Conservation (phyloP, 129 eudicot genomes). For the Ambrosia trifida region DNA sequence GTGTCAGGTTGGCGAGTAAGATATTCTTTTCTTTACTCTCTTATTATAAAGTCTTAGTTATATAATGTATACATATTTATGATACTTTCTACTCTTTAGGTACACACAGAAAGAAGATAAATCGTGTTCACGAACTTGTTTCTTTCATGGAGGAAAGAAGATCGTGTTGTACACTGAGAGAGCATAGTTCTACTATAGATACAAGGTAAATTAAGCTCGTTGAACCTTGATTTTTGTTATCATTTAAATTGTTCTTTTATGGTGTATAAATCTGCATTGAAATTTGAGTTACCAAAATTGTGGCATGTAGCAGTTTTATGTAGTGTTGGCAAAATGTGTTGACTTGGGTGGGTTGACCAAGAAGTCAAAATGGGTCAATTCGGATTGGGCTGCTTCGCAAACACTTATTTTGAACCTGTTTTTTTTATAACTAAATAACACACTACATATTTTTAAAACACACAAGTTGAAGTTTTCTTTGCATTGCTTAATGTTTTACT, state of each 20-base stretch:
- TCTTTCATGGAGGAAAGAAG: constrained; percentile 65
- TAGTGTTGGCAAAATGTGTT: not conserved
- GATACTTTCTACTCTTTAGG: constrained; percentile 36
- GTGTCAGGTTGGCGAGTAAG: constrained; percentile 86
- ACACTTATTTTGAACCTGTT: not conserved
- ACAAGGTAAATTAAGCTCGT: constrained; percentile 50
- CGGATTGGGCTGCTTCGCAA: not conserved
- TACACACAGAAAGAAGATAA: constrained; percentile 59
- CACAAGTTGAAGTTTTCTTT: constrained; percentile 11
- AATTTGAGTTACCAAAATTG: too few species aligned
- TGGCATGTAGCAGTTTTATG: too few species aligned
- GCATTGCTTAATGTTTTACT: not conserved
- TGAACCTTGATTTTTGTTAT: constrained; percentile 2
- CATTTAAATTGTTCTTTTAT: not conserved
- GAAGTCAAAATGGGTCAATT: not conserved
- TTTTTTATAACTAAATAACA: not conserved
- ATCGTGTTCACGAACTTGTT: constrained; percentile 71
- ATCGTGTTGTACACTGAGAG: constrained; percentile 87
- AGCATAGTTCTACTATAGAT: constrained; percentile 87
- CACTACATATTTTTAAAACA: not conserved
- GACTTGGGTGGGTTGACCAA: not conserved
- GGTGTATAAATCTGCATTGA: not conserved
- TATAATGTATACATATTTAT: not conserved
- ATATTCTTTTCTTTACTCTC: constrained; percentile 5
- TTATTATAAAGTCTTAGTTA: constrained; percentile 1